phyloP scores from a whole-genome alignment of 2,329 filamentous ascomycete species.

The Xylariaceae sp. region DNA sequence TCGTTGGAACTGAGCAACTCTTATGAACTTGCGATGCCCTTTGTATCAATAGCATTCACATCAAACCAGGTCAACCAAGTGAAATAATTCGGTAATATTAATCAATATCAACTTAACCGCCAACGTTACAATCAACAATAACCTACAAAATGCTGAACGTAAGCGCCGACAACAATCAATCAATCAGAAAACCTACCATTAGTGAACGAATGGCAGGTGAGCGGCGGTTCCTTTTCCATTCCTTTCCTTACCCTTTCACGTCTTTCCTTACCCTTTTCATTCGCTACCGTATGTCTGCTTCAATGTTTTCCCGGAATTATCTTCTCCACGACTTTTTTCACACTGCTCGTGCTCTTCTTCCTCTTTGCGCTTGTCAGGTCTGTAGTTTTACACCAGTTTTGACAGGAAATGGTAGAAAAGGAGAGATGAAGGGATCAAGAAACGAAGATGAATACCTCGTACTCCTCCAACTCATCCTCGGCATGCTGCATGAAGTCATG shows the following conservation, averaged over 20 bases:
- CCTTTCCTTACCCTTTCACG: neutral
- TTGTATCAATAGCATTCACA: no score
- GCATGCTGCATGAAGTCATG: slow-evolving; percentile 29
- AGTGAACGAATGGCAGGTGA: no score
- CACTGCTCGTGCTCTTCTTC: slow-evolving; percentile 18
- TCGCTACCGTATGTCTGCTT: neutral
- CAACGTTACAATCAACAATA: neutral
- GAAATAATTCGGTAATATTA: neutral
- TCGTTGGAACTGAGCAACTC: neutral
- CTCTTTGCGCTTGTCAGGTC: slow-evolving; percentile 1
- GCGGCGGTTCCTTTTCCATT: no score
- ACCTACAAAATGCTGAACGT: no score
- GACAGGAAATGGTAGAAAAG: no score
- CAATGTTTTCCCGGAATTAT: slow-evolving; percentile 27
- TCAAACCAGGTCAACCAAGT: no score
- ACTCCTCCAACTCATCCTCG: slow-evolving; percentile 23
- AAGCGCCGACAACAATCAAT: no score
- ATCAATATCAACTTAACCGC: neutral
- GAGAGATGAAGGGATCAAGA: no score
- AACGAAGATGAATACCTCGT: slow-evolving; percentile 19
- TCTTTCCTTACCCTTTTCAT: neutral
- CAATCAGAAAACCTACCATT: no score
- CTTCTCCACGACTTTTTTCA: slow-evolving; percentile 27
- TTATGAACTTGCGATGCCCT: neutral
- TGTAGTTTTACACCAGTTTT: no score